Percentiles rank a stretch among this genome's conserved stretches.
These are phyloP conservation scores for Dactylella cylindrospora DNA, from an alignment of 2,329 filamentous ascomycete genomes.

Conservation along the genomic window DNA sequence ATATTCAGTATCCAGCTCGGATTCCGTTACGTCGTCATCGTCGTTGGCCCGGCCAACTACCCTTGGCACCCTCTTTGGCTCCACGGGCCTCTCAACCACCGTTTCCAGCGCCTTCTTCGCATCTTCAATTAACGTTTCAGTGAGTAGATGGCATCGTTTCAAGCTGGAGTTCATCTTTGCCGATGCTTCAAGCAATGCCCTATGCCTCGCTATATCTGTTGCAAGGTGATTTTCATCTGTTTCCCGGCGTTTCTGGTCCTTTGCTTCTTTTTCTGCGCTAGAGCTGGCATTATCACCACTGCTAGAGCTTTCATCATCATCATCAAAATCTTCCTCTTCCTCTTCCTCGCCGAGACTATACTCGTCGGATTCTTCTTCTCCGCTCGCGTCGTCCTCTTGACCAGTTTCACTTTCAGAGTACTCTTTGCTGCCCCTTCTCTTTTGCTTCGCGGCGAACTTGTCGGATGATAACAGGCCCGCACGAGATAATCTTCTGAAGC, in stretches of 20 bases:
- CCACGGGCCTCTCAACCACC: neutral
- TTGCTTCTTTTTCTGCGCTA: conserved; percentile 51
- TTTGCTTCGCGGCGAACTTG: conserved; percentile 17
- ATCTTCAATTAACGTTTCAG: conserved; percentile 85
- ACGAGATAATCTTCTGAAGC: conserved; percentile 81
- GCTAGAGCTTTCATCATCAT: conserved; percentile 57
- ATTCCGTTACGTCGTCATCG: conserved; percentile 33
- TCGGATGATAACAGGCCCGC: conserved; percentile 68
- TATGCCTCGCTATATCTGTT: conserved; percentile 82
- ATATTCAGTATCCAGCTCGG: conserved; percentile 28
- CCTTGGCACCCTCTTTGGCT: conserved; percentile 14
- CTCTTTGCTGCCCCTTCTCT: conserved; percentile 47
- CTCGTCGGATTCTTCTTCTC: conserved; percentile 50
- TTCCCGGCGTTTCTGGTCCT: conserved; percentile 61
- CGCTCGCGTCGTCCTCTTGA: conserved; percentile 52
- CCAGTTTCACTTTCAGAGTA: conserved; percentile 45
- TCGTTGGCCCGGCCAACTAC: conserved; percentile 29
- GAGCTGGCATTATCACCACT: conserved; percentile 53
- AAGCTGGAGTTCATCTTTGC: conserved; percentile 95
- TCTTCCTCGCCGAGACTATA: conserved; percentile 54
- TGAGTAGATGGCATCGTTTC: conserved; percentile 83
- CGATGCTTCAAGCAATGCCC: conserved; percentile 81
- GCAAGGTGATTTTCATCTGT: conserved; percentile 81
- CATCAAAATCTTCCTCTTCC: conserved; percentile 55
- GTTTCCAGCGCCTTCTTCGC: conserved; percentile 72